Evolutionary conservation across 1,284 basidiomycete species (phyloP).

Genomic region (Stygiomarasmius scandens): DNA sequence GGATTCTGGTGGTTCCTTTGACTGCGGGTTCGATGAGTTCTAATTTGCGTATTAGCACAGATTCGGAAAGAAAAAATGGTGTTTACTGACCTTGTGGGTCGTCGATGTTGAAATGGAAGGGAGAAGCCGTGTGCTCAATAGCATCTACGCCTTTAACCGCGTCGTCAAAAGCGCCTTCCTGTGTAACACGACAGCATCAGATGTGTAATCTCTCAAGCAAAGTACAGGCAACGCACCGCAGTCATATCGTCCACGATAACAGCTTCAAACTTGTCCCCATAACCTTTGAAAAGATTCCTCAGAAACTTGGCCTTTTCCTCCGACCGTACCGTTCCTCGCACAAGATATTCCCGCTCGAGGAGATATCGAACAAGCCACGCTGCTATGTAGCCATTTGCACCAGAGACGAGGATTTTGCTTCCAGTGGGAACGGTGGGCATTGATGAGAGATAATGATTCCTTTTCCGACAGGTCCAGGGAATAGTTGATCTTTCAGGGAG

Average conservation of each 20-base stretch:
- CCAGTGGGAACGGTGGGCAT: slow-evolving; percentile 30
- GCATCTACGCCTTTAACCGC: slow-evolving; percentile 69
- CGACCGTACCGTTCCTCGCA: slow-evolving; percentile 45
- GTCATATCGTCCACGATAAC: slow-evolving; percentile 50
- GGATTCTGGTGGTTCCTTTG: slow-evolving; percentile 42
- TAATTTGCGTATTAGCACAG: slow-evolving; percentile 14
- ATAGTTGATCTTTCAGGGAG: no score
- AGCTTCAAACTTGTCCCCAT: slow-evolving; percentile 44
- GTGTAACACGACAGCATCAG: slow-evolving; percentile 1
- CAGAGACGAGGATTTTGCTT: slow-evolving; percentile 41
- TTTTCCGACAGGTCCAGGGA: no score
- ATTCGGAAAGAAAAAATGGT: neutral
- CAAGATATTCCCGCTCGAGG: slow-evolving; percentile 42
- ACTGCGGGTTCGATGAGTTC: slow-evolving; percentile 46
- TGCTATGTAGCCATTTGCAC: slow-evolving; percentile 42
- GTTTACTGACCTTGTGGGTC: slow-evolving; percentile 28
- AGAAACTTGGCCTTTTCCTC: slow-evolving; percentile 40
- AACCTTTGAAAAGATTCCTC: slow-evolving; percentile 38
- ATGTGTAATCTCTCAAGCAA: no score
- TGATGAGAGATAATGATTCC: no score
- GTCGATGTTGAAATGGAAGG: slow-evolving; percentile 38
- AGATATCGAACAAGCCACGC: slow-evolving; percentile 39
- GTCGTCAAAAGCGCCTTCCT: slow-evolving; percentile 70
- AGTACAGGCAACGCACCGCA: slow-evolving; percentile 28
- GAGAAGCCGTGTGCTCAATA: slow-evolving; percentile 61